Evolutionary conservation across 139 green algal species (phyloP).

Genomic region (Coccomyxa sp.): DNA sequence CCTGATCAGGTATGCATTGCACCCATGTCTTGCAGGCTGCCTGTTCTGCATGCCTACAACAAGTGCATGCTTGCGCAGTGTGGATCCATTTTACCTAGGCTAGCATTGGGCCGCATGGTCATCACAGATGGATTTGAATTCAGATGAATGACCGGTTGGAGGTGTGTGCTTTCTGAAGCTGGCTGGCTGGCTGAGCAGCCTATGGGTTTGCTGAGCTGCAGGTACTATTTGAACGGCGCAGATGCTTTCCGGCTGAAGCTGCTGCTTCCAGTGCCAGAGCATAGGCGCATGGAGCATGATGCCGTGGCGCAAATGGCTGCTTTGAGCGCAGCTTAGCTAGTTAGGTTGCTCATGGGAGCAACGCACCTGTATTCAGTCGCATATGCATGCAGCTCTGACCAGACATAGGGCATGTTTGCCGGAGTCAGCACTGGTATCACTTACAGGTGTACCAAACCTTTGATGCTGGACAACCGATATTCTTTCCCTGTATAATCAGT

Average conservation of each 20-base stretch:
- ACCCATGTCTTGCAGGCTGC: not conserved
- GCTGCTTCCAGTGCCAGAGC: slow-evolving; percentile 62
- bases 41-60: not conserved
- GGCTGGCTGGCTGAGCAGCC: not conserved
- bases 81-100: not conserved
- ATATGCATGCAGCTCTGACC: too few species aligned
- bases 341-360: too few species aligned
- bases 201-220: slow-evolving; percentile 20
- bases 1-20: slow-evolving; percentile 57
- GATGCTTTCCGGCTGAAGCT: slow-evolving; percentile 97
- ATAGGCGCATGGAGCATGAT: slow-evolving; percentile 5
- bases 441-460: too few species aligned
- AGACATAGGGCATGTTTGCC: too few species aligned
- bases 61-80: not conserved
- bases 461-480: too few species aligned
- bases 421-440: too few species aligned
- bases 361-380: too few species aligned
- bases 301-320: not conserved
- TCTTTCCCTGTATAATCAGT: too few species aligned
- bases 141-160: not conserved
- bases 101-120: not conserved
- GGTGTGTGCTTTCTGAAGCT: not conserved
- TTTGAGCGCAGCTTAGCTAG: too few species aligned
- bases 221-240: slow-evolving; percentile 94
- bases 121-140: not conserved